A percentile compares a stretch with the other conserved stretches of the same genome.
Evolutionary conservation across 441 rosid genomes (phyloP).

Genomic region (Eutrema salsugineum): DNA sequence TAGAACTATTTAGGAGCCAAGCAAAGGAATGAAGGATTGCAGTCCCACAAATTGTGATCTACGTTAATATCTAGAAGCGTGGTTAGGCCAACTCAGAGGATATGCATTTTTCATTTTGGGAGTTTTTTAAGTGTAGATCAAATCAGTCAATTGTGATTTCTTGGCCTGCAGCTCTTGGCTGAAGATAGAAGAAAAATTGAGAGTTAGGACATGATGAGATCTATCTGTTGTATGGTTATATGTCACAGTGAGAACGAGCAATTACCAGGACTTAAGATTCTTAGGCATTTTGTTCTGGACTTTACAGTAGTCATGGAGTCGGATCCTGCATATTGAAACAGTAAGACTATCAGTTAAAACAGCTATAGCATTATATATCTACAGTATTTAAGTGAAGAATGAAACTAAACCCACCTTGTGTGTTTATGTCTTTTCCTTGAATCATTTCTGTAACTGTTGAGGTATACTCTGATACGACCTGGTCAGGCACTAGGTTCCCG

Average conservation of each 20-base stretch:
- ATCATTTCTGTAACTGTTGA: conserved; percentile 48
- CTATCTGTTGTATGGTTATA: not conserved
- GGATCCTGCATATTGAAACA: conserved; percentile 39
- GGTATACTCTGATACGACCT: conserved; percentile 34
- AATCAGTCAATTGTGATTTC: not conserved
- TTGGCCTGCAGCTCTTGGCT: conserved; percentile 36
- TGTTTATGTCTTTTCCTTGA: conserved; percentile 43
- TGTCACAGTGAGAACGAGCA: not conserved
- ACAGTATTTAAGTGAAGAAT: not conserved
- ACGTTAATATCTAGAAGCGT: not conserved
- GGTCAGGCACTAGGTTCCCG: conserved; percentile 41
- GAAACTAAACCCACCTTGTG: conserved; percentile 39
- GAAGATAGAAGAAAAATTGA: conserved; percentile 24
- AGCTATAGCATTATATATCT: not conserved
- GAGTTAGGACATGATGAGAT: not conserved
- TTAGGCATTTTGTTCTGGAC: conserved; percentile 54
- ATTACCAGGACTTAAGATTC: conserved; percentile 61
- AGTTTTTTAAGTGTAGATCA: not conserved
- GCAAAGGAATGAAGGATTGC: not conserved
- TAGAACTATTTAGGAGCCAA: not conserved
- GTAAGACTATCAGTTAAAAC: not conserved
- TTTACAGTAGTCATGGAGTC: conserved; percentile 49
- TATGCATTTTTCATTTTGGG: not conserved
- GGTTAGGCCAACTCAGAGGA: not conserved
- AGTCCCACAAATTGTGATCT: not conserved